These are phyloP conservation scores for Penicillium sp. DNA, from an alignment of 2,329 filamentous ascomycete species.

Conservation along the genomic window DNA sequence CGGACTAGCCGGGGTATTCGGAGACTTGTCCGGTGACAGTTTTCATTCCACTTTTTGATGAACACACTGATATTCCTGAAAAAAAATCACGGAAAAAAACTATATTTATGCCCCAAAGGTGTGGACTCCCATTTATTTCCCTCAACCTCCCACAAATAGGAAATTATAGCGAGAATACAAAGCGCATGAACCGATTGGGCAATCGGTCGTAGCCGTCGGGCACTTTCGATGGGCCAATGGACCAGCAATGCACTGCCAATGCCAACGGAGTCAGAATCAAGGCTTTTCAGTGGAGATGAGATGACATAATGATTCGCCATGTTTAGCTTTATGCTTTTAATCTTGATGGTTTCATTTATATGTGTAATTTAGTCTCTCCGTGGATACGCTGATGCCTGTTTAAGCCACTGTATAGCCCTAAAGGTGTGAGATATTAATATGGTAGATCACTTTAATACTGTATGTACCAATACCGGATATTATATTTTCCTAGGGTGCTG, in stretches of 20 bases:
- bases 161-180: background rate
- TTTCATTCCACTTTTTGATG: background rate
- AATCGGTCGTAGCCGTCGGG: constrained; percentile 14
- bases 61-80: background rate
- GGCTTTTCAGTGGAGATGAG: background rate
- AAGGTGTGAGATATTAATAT: background rate
- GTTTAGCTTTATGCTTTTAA: constrained; percentile 4
- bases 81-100: background rate
- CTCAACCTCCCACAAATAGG: background rate
- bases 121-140: background rate
- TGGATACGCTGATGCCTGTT: constrained; percentile 14
- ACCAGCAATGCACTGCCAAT: background rate
- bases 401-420: background rate
- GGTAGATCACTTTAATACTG: background rate
- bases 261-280: background rate
- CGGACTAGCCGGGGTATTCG: background rate
- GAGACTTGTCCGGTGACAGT: background rate
- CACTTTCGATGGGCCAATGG: background rate
- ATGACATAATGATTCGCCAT: background rate
- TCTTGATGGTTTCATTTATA: background rate
- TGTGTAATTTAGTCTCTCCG: constrained; percentile 1
- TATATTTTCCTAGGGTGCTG: background rate
- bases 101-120: background rate
- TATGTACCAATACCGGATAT: background rate
- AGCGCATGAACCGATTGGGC: background rate